Base-by-base conservation (phyloP, 768 basidiomycete species). In the Suillus hirtellus region DNA sequence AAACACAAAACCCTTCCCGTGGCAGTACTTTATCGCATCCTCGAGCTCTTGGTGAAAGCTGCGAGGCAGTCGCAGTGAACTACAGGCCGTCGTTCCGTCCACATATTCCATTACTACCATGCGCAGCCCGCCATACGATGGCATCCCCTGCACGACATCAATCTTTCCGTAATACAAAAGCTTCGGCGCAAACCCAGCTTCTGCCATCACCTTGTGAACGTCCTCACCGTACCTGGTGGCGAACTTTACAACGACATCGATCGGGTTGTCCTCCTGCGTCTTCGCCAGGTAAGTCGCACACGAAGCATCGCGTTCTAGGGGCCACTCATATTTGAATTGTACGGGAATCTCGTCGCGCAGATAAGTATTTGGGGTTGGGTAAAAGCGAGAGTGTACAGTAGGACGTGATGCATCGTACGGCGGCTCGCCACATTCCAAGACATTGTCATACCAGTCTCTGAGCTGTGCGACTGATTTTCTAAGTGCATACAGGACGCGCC, bases 51-150 rank as follows among this genome's bases (percentile, higher is more conserved):
- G 8, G 53, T 61, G 44, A 56, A 71, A 69, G 11, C 21, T 15
- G 10, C 40, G 17, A 1, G 76, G 65, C 56, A 71, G 52, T 0
- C 59, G 15, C 1, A 6, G 2, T 2, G 60, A 49, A 1, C 38
- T 9, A 0, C 40, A 0, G 17, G 64, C 14, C 8, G 60, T 68
- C 49, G 1, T 12, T 3, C 72, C 67, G 10, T 76, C 31, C 59
- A 79, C 61, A 59, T 72, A 73, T 17, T 80, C 75, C 79, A 80
- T 80, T 27, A 80, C 75, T n/a, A 79, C 73, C 76, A 79, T 79
- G 35, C 68, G 60, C 31, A 72, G 65, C 1, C 52, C 37, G 15
- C 67, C 67, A 35, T 69, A 65, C 19, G 61, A 70, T 2, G 68
- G 68, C 59, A 64, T 59, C 1, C 37, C 63, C 7, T 19, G 10